These are phyloP conservation scores for Conticribra guillardii DNA, from an alignment of 108 stramenopile genomes.

Conservation along the genomic window DNA sequence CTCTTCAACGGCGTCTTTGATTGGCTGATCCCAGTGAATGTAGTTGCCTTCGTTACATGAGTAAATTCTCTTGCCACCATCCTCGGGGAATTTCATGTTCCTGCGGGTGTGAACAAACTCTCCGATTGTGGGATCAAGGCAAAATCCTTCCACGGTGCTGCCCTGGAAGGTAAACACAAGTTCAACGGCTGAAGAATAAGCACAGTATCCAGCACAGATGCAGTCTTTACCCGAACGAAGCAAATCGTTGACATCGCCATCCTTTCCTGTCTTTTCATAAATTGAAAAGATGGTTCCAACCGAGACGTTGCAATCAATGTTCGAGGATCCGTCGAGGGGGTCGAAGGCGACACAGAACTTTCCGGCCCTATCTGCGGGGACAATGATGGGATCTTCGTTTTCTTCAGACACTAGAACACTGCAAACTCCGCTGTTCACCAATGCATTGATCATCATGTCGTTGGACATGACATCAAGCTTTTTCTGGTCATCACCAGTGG, in stretches of 20 bases:
- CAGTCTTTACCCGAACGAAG: slow-evolving; percentile 93
- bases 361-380: slow-evolving; percentile 83
- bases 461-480: slow-evolving; percentile 99
- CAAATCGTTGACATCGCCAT: slow-evolving; percentile 87
- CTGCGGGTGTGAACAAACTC: slow-evolving; percentile 97
- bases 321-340: slow-evolving; percentile 97
- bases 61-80: slow-evolving; percentile 95
- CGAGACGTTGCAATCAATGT: slow-evolving; percentile 99
- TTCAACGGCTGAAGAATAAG: slow-evolving; percentile 89
- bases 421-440: slow-evolving; percentile 92
- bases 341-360: slow-evolving; percentile 99
- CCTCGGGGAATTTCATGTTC: slow-evolving; percentile 89
- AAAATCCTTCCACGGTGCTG: slow-evolving; percentile 93
- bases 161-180: slow-evolving; percentile 94
- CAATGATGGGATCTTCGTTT: slow-evolving; percentile 97
- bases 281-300: slow-evolving; percentile 98
- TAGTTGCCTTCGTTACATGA: slow-evolving; percentile 98
- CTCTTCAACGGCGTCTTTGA: slow-evolving; percentile 85
- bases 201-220: slow-evolving; percentile 95
- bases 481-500: slow-evolving; percentile 99
- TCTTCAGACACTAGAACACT: slow-evolving; percentile 97
- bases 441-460: slow-evolving; percentile 98
- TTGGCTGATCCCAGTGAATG: slow-evolving; percentile 92
- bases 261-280: slow-evolving; percentile 87
- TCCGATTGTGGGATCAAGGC: slow-evolving; percentile 97